Conservation (phyloP, 1,139 yeast genomes). For the Debaryomycetaceae sp. region DNA sequence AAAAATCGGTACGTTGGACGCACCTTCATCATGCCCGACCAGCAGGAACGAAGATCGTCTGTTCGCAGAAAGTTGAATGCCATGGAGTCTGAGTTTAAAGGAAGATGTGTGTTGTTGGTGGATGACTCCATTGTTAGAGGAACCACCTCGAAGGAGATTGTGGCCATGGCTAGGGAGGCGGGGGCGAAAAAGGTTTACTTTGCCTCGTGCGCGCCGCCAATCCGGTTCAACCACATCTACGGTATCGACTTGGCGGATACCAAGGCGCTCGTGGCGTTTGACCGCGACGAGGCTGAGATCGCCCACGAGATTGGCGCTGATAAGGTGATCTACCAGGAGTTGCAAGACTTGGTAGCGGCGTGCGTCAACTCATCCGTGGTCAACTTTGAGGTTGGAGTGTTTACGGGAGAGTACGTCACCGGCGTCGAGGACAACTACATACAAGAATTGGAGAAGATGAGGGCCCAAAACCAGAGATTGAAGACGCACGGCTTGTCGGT, state of each 20-base stretch:
- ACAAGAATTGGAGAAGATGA: conserved; percentile 73
- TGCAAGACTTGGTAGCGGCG: conserved; percentile 77
- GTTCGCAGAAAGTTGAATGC: conserved; percentile 95
- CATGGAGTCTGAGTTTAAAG: conserved; percentile 88
- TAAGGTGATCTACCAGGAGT: conserved; percentile 79
- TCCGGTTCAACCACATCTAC: conserved; percentile 89
- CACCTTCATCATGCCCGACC: conserved; percentile 98
- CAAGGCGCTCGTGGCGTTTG: conserved; percentile 86
- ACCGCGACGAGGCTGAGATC: conserved; percentile 69
- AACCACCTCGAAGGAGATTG: conserved; percentile 93
- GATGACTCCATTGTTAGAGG: conserved; percentile 98
- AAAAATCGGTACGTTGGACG: conserved; percentile 96
- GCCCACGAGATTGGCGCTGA: conserved; percentile 87
- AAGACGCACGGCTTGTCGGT: conserved; percentile 43
- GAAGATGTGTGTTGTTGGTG: conserved; percentile 81
- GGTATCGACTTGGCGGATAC: conserved; percentile 97
- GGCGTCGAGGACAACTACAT: conserved; percentile 84
- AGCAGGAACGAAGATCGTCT: conserved; percentile 86
- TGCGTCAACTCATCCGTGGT: conserved; percentile 57
- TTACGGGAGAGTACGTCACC: conserved; percentile 88
- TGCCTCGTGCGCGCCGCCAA: conserved; percentile 98
- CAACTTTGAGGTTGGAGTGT: conserved; percentile 93
- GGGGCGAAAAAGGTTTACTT: conserved; percentile 92
- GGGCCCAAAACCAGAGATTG: conserved; percentile 73
- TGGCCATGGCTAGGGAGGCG: conserved; percentile 96